Percentiles rank a stretch among this genome's conserved stretches.
phyloP scores from a whole-genome alignment of 2,329 filamentous ascomycete genomes.

The Juglanconis oblonga region DNA sequence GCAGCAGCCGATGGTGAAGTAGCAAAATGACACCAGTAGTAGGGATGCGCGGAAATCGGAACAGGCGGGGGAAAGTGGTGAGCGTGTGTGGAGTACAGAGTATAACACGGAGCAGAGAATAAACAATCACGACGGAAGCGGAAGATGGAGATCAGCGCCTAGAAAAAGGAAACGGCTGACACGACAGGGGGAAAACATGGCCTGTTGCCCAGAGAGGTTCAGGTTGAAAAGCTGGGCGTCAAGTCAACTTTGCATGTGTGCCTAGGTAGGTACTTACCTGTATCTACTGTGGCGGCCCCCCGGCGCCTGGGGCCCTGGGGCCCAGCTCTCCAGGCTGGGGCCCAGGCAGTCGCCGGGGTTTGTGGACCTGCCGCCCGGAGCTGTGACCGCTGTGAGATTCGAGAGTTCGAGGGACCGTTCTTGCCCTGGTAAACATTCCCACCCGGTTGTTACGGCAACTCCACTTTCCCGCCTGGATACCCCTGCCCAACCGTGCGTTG shows the following conservation, averaged over 20 bases:
- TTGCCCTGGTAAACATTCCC: neutral
- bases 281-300: too few relatives aligned
- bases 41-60: neutral
- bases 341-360: neutral
- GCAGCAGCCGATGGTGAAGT: neutral
- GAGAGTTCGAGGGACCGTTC: neutral
- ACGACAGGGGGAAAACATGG: neutral
- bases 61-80: neutral
- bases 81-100: neutral
- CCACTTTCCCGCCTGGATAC: neutral
- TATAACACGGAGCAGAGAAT: neutral
- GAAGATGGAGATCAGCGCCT: neutral
- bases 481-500: neutral
- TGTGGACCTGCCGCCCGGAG: neutral
- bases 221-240: too few relatives aligned
- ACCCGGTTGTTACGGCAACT: neutral
- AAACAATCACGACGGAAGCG: neutral
- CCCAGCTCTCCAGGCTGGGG: neutral
- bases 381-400: too few relatives aligned
- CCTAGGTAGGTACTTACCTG: too few relatives aligned
- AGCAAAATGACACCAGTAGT: neutral
- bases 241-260: too few relatives aligned
- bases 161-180: neutral
- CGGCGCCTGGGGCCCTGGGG: neutral
- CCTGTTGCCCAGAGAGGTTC: neutral